phyloP scores from a whole-genome alignment of 2,329 filamentous ascomycete genomes.

The Xylariaceae sp. region DNA sequence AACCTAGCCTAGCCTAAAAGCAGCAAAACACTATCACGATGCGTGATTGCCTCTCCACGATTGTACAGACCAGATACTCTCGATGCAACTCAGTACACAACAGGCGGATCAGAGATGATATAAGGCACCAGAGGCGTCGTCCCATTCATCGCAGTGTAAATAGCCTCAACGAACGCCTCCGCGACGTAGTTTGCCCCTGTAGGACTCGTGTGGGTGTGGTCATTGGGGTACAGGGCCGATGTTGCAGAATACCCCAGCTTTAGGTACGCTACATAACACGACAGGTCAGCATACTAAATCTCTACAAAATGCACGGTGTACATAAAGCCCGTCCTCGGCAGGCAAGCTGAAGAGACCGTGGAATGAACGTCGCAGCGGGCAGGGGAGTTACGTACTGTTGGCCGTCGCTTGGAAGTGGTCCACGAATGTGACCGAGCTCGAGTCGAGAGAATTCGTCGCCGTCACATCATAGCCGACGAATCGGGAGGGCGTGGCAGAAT shows the following conservation, averaged over 20 bases:
- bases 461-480: constrained; percentile 51
- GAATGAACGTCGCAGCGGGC: no score
- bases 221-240: constrained; percentile 50
- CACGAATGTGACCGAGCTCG: constrained; percentile 43
- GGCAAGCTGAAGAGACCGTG: not conserved
- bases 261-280: constrained; percentile 35
- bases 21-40: no score
- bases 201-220: constrained; percentile 59
- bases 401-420: constrained; percentile 55
- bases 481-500: constrained; percentile 34
- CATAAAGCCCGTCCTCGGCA: not conserved
- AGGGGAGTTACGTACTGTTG: constrained; percentile 26
- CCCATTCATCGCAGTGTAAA: constrained; percentile 23
- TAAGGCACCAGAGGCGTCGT: constrained; percentile 20
- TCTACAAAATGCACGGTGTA: not conserved
- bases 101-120: constrained; percentile 13
- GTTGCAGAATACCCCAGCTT: constrained; percentile 42
- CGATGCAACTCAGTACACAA: constrained; percentile 9
- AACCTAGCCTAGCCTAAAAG: no score
- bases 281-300: not conserved
- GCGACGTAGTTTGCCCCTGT: constrained; percentile 50
- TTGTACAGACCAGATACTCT: not conserved
- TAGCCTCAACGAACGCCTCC: constrained; percentile 53
- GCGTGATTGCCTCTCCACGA: no score
- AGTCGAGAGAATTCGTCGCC: constrained; percentile 12